Base-by-base conservation (phyloP, 2,329 filamentous ascomycete species). In the Venturia effusa region DNA sequence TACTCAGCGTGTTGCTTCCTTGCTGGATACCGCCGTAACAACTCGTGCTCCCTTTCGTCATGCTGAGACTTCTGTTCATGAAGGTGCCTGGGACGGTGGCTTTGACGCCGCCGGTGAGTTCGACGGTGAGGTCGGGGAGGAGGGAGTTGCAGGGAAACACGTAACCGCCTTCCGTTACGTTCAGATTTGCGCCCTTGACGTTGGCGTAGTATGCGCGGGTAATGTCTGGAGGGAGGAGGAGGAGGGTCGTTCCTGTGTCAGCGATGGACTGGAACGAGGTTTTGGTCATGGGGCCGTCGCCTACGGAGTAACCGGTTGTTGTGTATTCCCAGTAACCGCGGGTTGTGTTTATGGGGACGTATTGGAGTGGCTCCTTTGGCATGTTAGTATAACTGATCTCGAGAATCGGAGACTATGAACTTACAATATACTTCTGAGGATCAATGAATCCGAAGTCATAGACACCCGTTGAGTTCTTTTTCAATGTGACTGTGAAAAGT, bases 1-100 rank as follows among this genome's bases (percentile, higher is more conserved):
- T 90, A 51, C 61, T 62, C 27, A 62, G 27, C 15, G 61, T 51
- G 17, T 30, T 17, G 10, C 24, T 32, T 2, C 61, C 61, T 15
- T 62, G 27, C 79, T 94, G 90, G 67, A 95, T 82, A 59, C 89
- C 90, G 63, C 89, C 90, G 73, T 84, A 92, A 80, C 90, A 94
- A 64, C 70, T 41, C 69, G 69, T 17, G 19, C 61, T 62, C 15
- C 61, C 61, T 22, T 40, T 40, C 3, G 61, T 62, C 30, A 32
- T 32, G 19, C 40, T 45, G 15, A 45, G 27, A 37, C 40, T 37
- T 7, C 61, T 19, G 17, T 62, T 62, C 34, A 62, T 62, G 11
- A 62, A 62, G 1, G n/a, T 40, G 13, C 61, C 61, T 15, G 40
- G 61, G 13, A 62, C 61, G 19, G 41, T 43, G 27, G 61, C 61